phyloP scores from a whole-genome alignment of 345 rosid species.

The Heritiera fomes region DNA sequence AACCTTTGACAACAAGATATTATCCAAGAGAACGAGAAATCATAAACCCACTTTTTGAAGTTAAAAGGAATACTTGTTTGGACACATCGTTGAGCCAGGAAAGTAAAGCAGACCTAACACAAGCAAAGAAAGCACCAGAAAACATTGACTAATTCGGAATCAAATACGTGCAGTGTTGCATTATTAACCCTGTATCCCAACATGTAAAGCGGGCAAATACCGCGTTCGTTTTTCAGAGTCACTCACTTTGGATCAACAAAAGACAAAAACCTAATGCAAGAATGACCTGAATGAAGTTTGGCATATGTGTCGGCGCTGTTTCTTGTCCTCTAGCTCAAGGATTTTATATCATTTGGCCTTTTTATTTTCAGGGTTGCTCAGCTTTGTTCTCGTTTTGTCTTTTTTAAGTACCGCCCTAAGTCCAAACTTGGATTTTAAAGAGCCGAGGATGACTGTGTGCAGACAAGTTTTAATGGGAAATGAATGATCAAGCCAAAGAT shows the following conservation, averaged over 20 bases:
- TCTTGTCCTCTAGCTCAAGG: slow-evolving; percentile 4
- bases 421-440: slow-evolving; percentile 14
- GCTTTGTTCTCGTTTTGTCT: slow-evolving; percentile 7
- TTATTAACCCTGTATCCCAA: slow-evolving; percentile 4
- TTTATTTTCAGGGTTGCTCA: neutral
- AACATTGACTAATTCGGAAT: slow-evolving; percentile 7
- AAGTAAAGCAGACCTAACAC: neutral
- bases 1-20: neutral
- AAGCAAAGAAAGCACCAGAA: neutral
- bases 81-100: neutral
- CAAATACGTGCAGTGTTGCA: slow-evolving; percentile 10
- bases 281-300: slow-evolving; percentile 1
- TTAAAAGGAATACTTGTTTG: neutral
- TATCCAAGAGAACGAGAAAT: neutral
- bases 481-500: neutral
- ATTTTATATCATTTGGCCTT: neutral
- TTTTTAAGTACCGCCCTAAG: neutral
- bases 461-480: slow-evolving; percentile 8
- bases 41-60: neutral
- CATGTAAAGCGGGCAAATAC: slow-evolving; percentile 14
- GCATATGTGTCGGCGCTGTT: neutral
- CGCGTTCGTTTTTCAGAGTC: neutral
- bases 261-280: slow-evolving; percentile 15
- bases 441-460: neutral
- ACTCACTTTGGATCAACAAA: neutral